phyloP scores from a whole-genome alignment of 495 filamentous ascomycete genomes.

The Extremus antarcticus region DNA sequence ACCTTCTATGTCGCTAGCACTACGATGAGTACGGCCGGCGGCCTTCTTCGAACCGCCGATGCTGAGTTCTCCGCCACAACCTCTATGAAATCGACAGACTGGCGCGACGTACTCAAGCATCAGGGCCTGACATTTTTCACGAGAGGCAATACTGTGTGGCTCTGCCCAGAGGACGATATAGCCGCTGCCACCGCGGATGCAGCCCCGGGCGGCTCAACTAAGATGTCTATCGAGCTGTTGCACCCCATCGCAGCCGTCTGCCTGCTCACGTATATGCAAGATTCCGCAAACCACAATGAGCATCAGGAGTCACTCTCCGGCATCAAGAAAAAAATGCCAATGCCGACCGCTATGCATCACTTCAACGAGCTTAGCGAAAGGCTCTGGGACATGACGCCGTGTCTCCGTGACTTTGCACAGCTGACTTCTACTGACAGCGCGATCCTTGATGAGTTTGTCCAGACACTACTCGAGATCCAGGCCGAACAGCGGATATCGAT shows the following conservation, averaged over 20 bases:
- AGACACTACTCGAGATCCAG: neutral
- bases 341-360: neutral
- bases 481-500: neutral
- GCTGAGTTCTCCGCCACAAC: neutral
- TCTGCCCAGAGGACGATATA: too few species aligned
- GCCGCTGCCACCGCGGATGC: too few species aligned
- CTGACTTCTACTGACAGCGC: neutral
- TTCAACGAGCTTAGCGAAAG: neutral
- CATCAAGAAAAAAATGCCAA: too few species aligned
- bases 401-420: slow-evolving; percentile 1
- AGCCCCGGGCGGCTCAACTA: neutral
- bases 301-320: too few species aligned
- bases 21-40: neutral
- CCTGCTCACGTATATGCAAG: neutral
- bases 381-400: neutral
- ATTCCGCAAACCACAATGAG: neutral
- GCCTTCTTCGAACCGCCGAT: slow-evolving; percentile 1
- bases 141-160: neutral
- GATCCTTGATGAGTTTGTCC: slow-evolving; percentile 4
- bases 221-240: neutral
- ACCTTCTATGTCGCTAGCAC: slow-evolving; percentile 3
- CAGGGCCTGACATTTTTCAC: neutral
- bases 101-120: neutral
- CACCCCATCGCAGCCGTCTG: neutral
- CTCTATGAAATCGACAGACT: neutral